These are phyloP conservation scores for Boletellus deceptivus DNA, from an alignment of 1,284 basidiomycete species.

Conservation along the genomic window DNA sequence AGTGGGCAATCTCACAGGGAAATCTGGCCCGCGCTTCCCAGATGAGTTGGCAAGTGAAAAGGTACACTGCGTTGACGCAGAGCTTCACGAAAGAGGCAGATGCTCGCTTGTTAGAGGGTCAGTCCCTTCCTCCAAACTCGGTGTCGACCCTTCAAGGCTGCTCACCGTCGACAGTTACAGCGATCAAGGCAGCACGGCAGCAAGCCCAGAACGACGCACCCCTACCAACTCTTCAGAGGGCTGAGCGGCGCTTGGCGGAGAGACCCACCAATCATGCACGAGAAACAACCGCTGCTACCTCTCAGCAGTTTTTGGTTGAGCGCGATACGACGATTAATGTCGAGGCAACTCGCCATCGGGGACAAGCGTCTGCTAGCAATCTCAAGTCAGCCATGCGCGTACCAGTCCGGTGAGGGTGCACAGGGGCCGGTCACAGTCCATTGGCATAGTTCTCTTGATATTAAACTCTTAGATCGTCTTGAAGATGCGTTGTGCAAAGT, in stretches of 20 bases:
- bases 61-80: constrained; percentile 73
- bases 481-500: neutral
- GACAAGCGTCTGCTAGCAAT: constrained; percentile 29
- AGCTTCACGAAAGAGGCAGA: constrained; percentile 78
- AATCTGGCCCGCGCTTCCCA: constrained; percentile 69
- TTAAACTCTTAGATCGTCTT: constrained; percentile 9
- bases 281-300: constrained; percentile 10
- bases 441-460: constrained; percentile 3
- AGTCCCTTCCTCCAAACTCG: constrained; percentile 3
- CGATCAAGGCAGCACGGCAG: constrained; percentile 26
- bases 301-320: constrained; percentile 31
- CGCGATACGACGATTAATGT: constrained; percentile 29
- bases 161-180: constrained; percentile 22
- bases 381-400: constrained; percentile 34
- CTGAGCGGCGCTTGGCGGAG: constrained; percentile 23
- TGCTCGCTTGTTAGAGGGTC: constrained; percentile 66
- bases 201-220: constrained; percentile 12
- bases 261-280: constrained; percentile 33
- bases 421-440: neutral
- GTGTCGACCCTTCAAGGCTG: neutral
- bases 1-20: constrained; percentile 77
- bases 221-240: constrained; percentile 23
- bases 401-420: constrained; percentile 22
- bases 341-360: constrained; percentile 28
- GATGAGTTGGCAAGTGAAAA: constrained; percentile 78